phyloP scores from a whole-genome alignment of 345 rosid species.

The Lenwebbia sp. region DNA sequence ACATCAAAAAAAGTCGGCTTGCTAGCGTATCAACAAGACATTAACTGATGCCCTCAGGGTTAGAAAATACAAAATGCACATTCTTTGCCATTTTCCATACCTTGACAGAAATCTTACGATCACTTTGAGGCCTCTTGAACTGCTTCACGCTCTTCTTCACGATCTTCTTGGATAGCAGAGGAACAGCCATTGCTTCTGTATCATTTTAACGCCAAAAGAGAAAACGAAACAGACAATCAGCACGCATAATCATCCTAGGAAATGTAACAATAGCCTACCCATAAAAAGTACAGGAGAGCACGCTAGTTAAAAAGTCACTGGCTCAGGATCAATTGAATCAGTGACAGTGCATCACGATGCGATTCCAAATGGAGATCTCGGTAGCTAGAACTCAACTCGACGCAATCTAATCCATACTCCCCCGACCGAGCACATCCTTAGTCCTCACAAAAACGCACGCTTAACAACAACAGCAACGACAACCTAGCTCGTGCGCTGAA shows the following conservation, averaged over 20 bases:
- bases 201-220: neutral
- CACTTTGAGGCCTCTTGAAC: constrained; percentile 63
- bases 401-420: neutral
- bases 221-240: neutral
- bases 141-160: constrained; percentile 63
- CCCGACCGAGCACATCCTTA: neutral
- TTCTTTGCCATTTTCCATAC: neutral
- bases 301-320: neutral
- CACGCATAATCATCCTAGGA: neutral
- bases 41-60: neutral
- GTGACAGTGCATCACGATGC: neutral
- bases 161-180: constrained; percentile 45
- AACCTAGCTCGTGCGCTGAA: neutral
- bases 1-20: neutral
- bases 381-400: neutral
- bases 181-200: constrained; percentile 46
- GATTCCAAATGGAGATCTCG: neutral
- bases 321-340: neutral
- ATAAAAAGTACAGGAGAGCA: neutral
- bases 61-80: neutral
- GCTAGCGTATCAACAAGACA: neutral
- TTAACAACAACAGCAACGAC: neutral
- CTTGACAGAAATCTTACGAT: constrained; percentile 49
- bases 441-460: neutral
- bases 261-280: neutral